A percentile compares a stretch with the other conserved stretches of the same genome.
Evolutionary conservation across 2,329 filamentous ascomycete genomes (phyloP).

Genomic region (Ophiocordyceps polyrhachis-furcata): DNA sequence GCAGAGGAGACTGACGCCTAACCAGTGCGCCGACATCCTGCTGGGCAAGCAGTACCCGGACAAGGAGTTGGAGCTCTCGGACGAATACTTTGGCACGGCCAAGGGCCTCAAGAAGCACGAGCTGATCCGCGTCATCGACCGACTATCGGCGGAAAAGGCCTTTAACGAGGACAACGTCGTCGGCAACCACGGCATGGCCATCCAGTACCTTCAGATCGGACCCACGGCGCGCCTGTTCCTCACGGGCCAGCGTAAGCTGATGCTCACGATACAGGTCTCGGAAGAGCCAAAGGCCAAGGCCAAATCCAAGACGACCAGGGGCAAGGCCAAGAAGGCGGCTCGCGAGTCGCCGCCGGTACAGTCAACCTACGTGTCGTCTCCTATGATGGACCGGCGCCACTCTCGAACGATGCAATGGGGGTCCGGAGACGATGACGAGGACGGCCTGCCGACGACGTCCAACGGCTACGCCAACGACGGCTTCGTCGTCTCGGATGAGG

Average conservation of each 20-base stretch:
- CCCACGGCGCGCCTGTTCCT: conserved; percentile 23
- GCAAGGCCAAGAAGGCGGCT: conserved; percentile 14
- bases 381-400: conserved; percentile 18
- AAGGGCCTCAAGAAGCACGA: conserved; percentile 54
- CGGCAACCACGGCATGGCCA: conserved; percentile 41
- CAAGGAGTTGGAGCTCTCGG: conserved; percentile 31
- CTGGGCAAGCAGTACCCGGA: conserved; percentile 48
- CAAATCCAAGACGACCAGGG: conserved; percentile 12
- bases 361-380: conserved; percentile 33
- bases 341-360: conserved; percentile 20
- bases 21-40: conserved; percentile 71
- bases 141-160: conserved; percentile 54
- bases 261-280: conserved; percentile 21
- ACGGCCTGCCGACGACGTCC: conserved; percentile 20
- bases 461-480: conserved; percentile 29
- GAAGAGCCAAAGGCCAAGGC: conserved; percentile 14
- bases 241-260: conserved; percentile 23
- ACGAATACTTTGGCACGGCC: conserved; percentile 48
- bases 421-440: conserved; percentile 16
- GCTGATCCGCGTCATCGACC: conserved; percentile 67
- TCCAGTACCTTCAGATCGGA: conserved; percentile 47
- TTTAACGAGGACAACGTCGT: conserved; percentile 47
- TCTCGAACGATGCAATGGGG: conserved; percentile 8
- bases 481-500: conserved; percentile 27
- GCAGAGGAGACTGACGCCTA: conserved; percentile 45